Evolutionary conservation across 257 asterid species (phyloP).

Genomic region (Agastache rugosa): DNA sequence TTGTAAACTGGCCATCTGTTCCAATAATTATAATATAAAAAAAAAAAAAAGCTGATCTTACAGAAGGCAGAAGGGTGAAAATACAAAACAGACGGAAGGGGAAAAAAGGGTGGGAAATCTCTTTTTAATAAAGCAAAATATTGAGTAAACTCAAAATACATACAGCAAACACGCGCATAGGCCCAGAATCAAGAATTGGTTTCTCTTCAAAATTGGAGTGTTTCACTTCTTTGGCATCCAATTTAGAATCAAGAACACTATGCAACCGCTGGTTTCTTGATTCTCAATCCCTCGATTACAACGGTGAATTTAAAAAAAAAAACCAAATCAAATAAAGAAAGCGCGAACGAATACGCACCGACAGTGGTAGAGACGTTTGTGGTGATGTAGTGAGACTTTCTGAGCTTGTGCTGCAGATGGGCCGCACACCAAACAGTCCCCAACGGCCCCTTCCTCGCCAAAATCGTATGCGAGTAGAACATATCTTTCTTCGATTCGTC

Average conservation of each 20-base stretch:
- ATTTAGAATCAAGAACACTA: constrained; percentile 5
- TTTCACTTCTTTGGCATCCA: background rate
- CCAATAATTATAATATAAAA: background rate
- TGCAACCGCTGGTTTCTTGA: background rate
- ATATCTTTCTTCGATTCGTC: constrained; percentile 41
- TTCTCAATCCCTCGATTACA: background rate
- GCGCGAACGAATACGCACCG: constrained; percentile 46
- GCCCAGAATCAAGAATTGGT: constrained; percentile 15
- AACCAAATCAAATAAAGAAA: background rate
- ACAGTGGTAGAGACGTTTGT: constrained; percentile 73
- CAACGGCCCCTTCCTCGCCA: constrained; percentile 84
- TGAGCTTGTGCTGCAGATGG: constrained; percentile 80
- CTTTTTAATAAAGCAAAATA: background rate
- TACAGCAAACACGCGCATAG: background rate
- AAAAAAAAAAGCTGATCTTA: background rate
- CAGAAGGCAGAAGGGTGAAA: background rate
- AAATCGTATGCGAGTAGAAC: constrained; percentile 84
- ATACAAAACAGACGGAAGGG: too few relatives aligned
- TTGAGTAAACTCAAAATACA: background rate
- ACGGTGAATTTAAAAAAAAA: background rate
- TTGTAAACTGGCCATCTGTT: background rate
- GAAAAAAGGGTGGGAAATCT: too few relatives aligned
- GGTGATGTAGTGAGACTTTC: constrained; percentile 65
- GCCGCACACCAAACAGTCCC: constrained; percentile 99
- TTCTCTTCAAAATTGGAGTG: background rate